Base-by-base conservation (phyloP, 2,329 filamentous ascomycete species). In the Gnomoniopsis sp. region DNA sequence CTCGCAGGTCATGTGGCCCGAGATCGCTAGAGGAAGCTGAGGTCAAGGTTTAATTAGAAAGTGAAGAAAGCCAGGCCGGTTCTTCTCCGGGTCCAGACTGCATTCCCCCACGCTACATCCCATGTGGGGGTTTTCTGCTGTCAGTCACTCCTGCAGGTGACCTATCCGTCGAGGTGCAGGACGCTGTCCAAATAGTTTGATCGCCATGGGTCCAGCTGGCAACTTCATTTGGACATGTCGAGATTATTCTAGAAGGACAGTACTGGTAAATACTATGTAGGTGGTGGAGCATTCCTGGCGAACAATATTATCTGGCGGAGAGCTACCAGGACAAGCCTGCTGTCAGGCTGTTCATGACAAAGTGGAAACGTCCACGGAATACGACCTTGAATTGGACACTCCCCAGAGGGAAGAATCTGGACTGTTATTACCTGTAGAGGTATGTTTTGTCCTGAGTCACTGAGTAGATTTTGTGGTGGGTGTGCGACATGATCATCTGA, bases 111-210 rank as follows among this genome's bases (percentile, higher is more conserved):
- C 55, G 46, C 55, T 47, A 57, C 36, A 15, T 34, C 34, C 34
- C 34, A 36, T 34, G 30, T 47, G 50, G 55, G 55, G 41, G 55
- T 47, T 41, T 57, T 57, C 21, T 57, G 15, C 50, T 57, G 55
- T 57, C 55, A 53, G 46, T 49, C 17, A 33, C 34, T 38, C 23
- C 44, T 47, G 44, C 44, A 47, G 44, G 21, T 47, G 44, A 47
- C 23, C 41, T 19, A 47, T 47, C 21, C 23, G 44, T n/a, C 21
- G 17, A 47, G 44, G 19, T 23, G 44, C 44, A 47, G n/a, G 44
- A 47, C 21, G 44, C 21, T 3, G 2, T 8, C 44, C 15, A 19
- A 19, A n/a, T 22, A 19, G 43, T 10, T 15, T 41, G 12, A 15
- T 41, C 14, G 38, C 6, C 12, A 41, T 19, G n/a, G 19, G n/a